Evolutionary conservation across 345 rosid genomes (phyloP).

Genomic region (Eucalyptus erythrocorys): DNA sequence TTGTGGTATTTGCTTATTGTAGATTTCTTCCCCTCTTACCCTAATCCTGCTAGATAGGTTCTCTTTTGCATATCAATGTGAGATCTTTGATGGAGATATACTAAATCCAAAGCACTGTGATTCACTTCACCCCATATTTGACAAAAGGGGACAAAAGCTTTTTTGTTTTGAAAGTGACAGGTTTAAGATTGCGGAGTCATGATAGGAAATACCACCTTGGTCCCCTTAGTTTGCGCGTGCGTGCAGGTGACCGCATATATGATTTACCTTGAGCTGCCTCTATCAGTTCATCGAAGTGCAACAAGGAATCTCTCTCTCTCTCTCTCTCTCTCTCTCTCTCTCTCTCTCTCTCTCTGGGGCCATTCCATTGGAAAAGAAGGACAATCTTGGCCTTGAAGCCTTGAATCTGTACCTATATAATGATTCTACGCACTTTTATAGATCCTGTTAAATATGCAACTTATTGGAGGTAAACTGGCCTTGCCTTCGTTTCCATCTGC

Average conservation of each 20-base stretch:
- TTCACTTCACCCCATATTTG: not conserved
- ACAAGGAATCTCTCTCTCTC: not conserved
- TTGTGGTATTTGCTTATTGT: not conserved
- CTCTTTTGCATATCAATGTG: not conserved
- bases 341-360: not conserved
- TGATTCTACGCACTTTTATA: not conserved
- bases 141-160: not conserved
- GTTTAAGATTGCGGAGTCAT: not conserved
- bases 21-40: not conserved
- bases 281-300: not conserved
- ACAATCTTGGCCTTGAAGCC: not conserved
- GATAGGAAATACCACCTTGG: not conserved
- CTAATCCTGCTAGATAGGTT: not conserved
- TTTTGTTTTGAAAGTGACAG: not conserved
- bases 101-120: not conserved
- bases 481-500: not conserved
- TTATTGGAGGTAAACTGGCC: not conserved
- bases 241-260: not conserved
- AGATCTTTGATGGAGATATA: not conserved
- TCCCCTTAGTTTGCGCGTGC: not conserved
- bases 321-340: too few species aligned
- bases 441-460: not conserved
- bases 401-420: not conserved
- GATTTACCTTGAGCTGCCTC: not conserved
- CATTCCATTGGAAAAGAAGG: not conserved